Percentiles rank a stretch among this genome's conserved stretches.
Evolutionary conservation across 129 eudicot genomes (phyloP).

Genomic region (Flaveria bidentis): DNA sequence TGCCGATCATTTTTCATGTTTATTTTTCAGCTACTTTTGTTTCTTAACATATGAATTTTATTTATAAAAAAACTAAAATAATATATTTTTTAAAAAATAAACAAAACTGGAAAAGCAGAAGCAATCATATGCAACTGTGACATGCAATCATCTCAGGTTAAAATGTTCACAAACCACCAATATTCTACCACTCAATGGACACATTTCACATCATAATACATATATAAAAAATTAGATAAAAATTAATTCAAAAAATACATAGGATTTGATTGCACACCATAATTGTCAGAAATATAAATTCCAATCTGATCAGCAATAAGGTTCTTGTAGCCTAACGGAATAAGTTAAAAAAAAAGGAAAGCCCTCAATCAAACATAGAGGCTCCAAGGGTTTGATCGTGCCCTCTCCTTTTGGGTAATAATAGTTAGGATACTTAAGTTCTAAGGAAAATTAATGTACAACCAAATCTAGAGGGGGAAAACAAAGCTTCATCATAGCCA

Average conservation of each 20-base stretch:
- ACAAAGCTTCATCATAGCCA: constrained; percentile 28
- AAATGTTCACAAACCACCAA: constrained; percentile 30
- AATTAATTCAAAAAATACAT: neutral
- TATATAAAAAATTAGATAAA: neutral
- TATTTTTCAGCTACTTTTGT: neutral
- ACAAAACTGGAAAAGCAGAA: constrained; percentile 20
- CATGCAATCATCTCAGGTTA: constrained; percentile 33
- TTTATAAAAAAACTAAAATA: neutral
- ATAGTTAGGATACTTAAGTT: constrained; percentile 53
- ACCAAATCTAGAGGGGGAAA: constrained; percentile 37
- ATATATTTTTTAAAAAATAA: neutral
- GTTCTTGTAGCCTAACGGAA: constrained; percentile 6
- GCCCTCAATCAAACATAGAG: constrained; percentile 52
- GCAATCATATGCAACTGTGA: constrained; percentile 28
- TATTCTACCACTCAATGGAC: constrained; percentile 31
- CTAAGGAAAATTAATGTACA: constrained; percentile 55
- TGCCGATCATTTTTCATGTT: too few species aligned
- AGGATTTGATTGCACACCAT: constrained; percentile 12
- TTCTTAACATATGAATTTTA: neutral
- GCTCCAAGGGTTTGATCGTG: constrained; percentile 50
- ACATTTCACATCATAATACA: constrained; percentile 24
- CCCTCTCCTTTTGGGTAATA: constrained; percentile 48
- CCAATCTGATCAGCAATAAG: constrained; percentile 11
- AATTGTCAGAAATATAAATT: constrained; percentile 20
- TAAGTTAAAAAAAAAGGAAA: constrained; percentile 34